These are phyloP conservation scores for Serendipita sp. DNA, from an alignment of 768 basidiomycete genomes.

Conservation along the genomic window DNA sequence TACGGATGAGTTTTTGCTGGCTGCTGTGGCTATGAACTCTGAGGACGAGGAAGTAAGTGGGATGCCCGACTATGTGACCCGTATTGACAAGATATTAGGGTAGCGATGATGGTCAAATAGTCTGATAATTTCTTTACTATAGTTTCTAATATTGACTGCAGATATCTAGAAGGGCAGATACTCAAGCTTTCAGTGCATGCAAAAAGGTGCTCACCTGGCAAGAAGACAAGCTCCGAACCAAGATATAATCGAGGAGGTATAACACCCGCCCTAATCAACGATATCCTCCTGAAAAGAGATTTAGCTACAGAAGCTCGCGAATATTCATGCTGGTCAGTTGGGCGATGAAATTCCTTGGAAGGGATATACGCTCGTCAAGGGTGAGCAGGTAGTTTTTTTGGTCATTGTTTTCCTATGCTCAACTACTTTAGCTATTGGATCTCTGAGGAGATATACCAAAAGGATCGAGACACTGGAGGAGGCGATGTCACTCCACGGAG, in stretches of 20 bases:
- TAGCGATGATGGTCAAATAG: background rate
- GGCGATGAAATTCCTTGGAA: conserved; percentile 54
- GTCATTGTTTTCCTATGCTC: no score
- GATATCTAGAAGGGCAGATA: background rate
- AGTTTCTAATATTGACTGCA: background rate
- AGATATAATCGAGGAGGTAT: conserved; percentile 43
- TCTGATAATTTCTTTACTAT: background rate
- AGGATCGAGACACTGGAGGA: conserved; percentile 44
- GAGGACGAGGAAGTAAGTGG: background rate
- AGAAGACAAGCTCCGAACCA: conserved; percentile 39
- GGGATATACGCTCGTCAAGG: conserved; percentile 46
- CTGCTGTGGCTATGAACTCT: background rate
- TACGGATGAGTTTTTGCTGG: background rate
- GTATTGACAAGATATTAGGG: background rate
- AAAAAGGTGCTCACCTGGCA: conserved; percentile 21
- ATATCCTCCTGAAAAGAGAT: background rate
- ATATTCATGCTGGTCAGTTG: conserved; percentile 45
- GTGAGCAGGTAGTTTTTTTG: conserved; percentile 22
- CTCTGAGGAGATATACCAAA: conserved; percentile 36
- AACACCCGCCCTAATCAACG: background rate
- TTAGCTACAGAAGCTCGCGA: conserved; percentile 51
- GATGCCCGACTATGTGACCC: background rate
- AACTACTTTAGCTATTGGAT: conserved; percentile 35
- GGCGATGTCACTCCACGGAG: conserved; percentile 41
- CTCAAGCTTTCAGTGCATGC: conserved; percentile 56